Evolutionary conservation across 2,329 filamentous ascomycete species (phyloP).

Genomic region (Polytolypa hystricis): DNA sequence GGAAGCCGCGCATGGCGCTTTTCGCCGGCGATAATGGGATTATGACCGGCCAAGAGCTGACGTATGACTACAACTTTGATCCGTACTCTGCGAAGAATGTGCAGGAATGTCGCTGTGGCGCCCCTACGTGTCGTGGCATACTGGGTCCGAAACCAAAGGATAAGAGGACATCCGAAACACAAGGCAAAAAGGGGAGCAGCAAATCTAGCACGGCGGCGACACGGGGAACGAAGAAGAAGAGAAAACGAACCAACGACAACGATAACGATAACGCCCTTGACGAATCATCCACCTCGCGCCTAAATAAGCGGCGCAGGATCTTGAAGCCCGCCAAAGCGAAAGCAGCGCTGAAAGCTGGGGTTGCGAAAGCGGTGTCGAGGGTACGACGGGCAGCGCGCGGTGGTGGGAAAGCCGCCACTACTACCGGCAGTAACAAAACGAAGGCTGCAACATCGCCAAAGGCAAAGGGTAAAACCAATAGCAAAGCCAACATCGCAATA

Average conservation of each 20-base stretch:
- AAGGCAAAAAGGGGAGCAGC: conserved; percentile 20
- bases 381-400: too few species aligned
- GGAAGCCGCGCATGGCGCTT: conserved; percentile 89
- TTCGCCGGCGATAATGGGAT: conserved; percentile 86
- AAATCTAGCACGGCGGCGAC: not conserved
- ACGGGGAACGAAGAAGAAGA: conserved; percentile 6
- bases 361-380: conserved; percentile 22
- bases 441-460: not conserved
- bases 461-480: not conserved
- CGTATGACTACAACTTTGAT: conserved; percentile 78
- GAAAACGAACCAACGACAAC: conserved; percentile 12
- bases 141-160: conserved; percentile 47
- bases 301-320: conserved; percentile 24
- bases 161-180: conserved; percentile 21
- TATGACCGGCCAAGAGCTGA: conserved; percentile 89
- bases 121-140: conserved; percentile 49
- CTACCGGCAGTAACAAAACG: not conserved
- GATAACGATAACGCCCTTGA: conserved; percentile 16
- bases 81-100: conserved; percentile 52
- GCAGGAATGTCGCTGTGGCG: conserved; percentile 53
- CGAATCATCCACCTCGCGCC: conserved; percentile 18
- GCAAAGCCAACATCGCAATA: not conserved
- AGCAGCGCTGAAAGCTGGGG: conserved; percentile 22
- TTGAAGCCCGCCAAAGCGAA: conserved; percentile 7
- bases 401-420: conserved; percentile 1